These are phyloP conservation scores for Candida freyschussii DNA, from an alignment of 1,139 yeast genomes.

Conservation along the genomic window DNA sequence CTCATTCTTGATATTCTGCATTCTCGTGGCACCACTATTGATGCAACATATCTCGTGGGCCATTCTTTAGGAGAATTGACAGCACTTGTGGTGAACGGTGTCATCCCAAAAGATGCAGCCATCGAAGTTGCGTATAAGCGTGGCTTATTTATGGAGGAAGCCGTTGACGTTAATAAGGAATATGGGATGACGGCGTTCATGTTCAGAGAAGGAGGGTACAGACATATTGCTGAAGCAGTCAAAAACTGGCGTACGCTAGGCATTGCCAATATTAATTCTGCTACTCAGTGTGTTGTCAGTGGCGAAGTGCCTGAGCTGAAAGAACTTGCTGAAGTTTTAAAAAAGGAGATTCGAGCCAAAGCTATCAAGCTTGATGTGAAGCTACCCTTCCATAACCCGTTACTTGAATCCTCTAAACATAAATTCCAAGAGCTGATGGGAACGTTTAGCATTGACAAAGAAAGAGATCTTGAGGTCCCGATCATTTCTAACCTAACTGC, in stretches of 20 bases:
- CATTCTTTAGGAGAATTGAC: slow-evolving; percentile 60
- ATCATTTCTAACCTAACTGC: slow-evolving; percentile 37
- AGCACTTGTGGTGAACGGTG: slow-evolving; percentile 38
- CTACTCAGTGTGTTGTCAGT: slow-evolving; percentile 37
- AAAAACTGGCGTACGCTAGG: slow-evolving; percentile 19
- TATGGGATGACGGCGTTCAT: slow-evolving; percentile 40
- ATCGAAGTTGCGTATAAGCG: slow-evolving; percentile 37
- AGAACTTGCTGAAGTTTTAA: slow-evolving; percentile 22
- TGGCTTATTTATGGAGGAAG: slow-evolving; percentile 40
- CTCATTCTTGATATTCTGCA: slow-evolving; percentile 30
- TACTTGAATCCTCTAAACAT: slow-evolving; percentile 32
- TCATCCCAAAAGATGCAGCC: slow-evolving; percentile 29
- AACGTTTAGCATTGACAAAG: slow-evolving; percentile 13
- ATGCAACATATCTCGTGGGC: slow-evolving; percentile 37
- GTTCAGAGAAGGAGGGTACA: slow-evolving; percentile 27
- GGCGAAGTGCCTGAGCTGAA: slow-evolving; percentile 29
- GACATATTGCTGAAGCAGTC: slow-evolving; percentile 19
- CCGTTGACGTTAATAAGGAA: slow-evolving; percentile 17
- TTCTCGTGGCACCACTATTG: slow-evolving; percentile 26
- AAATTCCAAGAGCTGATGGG: slow-evolving; percentile 26
- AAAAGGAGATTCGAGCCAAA: slow-evolving; percentile 27
- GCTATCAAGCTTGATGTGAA: slow-evolving; percentile 35
- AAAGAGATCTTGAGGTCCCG: slow-evolving; percentile 24
- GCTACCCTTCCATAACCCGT: slow-evolving; percentile 43
- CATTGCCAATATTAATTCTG: slow-evolving; percentile 38